phyloP scores from a whole-genome alignment of 2,329 filamentous ascomycete genomes.

The Colletotrichum somersetense region DNA sequence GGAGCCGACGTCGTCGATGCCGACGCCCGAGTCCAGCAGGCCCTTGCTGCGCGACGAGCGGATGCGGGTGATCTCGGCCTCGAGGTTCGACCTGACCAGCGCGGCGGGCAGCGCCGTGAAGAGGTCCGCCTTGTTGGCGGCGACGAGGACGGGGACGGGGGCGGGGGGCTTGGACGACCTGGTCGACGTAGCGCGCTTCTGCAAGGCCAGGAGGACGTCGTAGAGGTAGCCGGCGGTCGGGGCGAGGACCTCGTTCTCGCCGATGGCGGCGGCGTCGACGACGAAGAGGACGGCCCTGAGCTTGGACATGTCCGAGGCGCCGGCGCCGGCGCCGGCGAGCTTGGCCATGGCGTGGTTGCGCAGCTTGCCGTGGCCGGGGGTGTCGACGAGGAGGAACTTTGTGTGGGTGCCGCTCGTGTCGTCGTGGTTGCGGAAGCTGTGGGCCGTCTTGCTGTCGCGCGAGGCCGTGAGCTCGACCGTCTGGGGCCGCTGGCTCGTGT shows the following conservation, averaged over 20 bases:
- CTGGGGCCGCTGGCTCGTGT: constrained; percentile 66
- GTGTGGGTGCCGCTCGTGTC: constrained; percentile 63
- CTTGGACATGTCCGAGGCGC: constrained; percentile 54
- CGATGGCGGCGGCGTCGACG: constrained; percentile 83
- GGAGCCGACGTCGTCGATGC: constrained; percentile 68
- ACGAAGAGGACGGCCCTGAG: constrained; percentile 85
- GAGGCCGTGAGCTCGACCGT: constrained; percentile 68
- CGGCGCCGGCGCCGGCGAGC: constrained; percentile 51
- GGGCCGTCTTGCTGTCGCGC: constrained; percentile 56
- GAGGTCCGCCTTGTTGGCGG: constrained; percentile 94
- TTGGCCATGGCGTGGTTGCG: constrained; percentile 75
- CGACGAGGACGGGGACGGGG: constrained; percentile 81
- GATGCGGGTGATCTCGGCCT: constrained; percentile 84
- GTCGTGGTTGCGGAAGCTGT: constrained; percentile 60
- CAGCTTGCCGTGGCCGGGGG: constrained; percentile 95
- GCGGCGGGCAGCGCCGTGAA: constrained; percentile 90
- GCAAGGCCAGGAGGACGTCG: constrained; percentile 85
- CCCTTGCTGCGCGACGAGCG: constrained; percentile 83
- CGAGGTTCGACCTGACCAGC: constrained; percentile 80
- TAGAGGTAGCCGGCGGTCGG: constrained; percentile 88
- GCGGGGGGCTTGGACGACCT: constrained; percentile 57
- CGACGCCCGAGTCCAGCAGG: constrained; percentile 84
- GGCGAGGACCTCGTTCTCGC: constrained; percentile 70
- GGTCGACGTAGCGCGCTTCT: constrained; percentile 74
- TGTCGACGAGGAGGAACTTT: constrained; percentile 85